phyloP scores from a whole-genome alignment of 176 grass and related monocot species.

The Ensete ventricosum region DNA sequence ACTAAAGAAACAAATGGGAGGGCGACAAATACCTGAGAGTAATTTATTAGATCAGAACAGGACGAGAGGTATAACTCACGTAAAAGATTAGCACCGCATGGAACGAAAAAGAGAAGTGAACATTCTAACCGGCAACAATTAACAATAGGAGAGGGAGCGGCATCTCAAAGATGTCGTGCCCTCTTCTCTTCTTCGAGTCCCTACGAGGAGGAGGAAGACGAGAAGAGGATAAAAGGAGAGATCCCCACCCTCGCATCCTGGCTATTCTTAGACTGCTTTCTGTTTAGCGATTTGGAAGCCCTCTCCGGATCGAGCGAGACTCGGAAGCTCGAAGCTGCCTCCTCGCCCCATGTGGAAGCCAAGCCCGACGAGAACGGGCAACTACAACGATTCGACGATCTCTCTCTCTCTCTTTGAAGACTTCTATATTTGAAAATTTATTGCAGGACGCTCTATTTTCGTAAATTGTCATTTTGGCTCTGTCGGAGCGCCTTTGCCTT shows the following conservation, averaged over 20 bases:
- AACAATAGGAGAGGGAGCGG: background rate
- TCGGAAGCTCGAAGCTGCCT: background rate
- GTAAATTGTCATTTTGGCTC: no score
- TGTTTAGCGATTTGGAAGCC: background rate
- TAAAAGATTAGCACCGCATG: background rate
- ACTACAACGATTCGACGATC: no score
- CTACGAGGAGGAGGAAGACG: no score
- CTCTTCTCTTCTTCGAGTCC: background rate
- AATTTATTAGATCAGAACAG: background rate
- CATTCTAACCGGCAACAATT: background rate
- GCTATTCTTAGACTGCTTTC: background rate
- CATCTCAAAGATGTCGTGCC: constrained; percentile 1
- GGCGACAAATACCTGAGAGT: background rate
- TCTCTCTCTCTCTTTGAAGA: no score
- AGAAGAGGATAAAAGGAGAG: background rate
- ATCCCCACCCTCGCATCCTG: background rate
- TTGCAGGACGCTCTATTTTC: no score
- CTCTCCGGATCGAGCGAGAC: background rate
- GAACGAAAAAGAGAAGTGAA: background rate
- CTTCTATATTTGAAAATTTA: no score
- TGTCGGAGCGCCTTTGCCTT: no score
- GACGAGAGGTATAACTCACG: background rate
- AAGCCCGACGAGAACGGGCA: no score
- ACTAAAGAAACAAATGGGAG: background rate
- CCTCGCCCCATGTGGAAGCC: background rate